A percentile compares a stretch with the other conserved stretches of the same genome.
phyloP scores from a whole-genome alignment of 495 filamentous ascomycete species.

The Cercophora samala region DNA sequence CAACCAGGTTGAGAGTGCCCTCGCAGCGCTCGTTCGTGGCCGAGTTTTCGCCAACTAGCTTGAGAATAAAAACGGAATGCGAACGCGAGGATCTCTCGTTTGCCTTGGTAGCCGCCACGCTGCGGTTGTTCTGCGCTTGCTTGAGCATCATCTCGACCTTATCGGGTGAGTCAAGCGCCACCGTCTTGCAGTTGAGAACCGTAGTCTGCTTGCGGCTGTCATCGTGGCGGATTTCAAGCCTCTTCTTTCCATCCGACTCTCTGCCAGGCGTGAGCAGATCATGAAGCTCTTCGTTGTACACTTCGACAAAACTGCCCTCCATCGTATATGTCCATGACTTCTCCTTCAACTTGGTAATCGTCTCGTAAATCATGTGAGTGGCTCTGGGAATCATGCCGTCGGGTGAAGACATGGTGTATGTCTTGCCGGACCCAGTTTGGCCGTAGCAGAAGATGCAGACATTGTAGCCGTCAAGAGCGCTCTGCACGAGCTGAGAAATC shows the following conservation, averaged over 20 bases:
- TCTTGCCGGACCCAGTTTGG: conserved; percentile 96
- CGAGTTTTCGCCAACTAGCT: conserved; percentile 74
- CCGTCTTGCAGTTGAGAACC: conserved; percentile 78
- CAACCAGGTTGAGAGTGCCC: conserved; percentile 93
- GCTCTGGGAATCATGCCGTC: conserved; percentile 97
- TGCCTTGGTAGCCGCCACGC: conserved; percentile 91
- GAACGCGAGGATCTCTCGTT: conserved; percentile 92
- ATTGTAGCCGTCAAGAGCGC: conserved; percentile 94
- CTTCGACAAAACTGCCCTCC: conserved; percentile 96
- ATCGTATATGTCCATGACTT: conserved; percentile 95
- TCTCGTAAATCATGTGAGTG: conserved; percentile 88
- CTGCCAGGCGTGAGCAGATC: conserved; percentile 76
- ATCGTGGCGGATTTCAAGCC: conserved; percentile 90
- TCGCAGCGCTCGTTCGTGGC: conserved; percentile 81
- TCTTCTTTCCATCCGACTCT: conserved; percentile 76
- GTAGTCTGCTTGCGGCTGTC: conserved; percentile 73
- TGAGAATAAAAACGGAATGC: conserved; percentile 90
- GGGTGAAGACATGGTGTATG: conserved; percentile 86
- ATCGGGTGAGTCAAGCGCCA: conserved; percentile 69
- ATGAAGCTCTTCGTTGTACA: conserved; percentile 96
- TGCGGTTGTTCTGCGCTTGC: conserved; percentile 76
- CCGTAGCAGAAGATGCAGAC: conserved; percentile 99
- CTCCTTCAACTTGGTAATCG: conserved; percentile 72
- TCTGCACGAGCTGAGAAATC: conserved; percentile 95
- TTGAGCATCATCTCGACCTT: conserved; percentile 76